These are phyloP conservation scores for Porcisia deanei DNA, from an alignment of 208 protist species.

Conservation along the genomic window DNA sequence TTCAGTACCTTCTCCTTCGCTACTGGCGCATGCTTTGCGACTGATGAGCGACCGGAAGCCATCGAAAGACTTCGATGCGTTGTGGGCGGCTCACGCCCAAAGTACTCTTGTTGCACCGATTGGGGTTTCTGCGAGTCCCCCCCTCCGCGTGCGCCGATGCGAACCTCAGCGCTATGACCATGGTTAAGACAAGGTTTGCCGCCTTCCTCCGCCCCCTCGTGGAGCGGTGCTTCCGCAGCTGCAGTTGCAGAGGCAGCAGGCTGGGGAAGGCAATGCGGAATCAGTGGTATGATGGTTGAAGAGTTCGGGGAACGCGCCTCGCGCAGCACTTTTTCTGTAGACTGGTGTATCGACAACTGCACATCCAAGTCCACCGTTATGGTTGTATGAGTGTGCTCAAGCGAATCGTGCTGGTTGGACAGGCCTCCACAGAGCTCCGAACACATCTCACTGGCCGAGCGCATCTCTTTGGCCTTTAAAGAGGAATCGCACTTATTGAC, in stretches of 20 bases:
- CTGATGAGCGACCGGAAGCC: not conserved
- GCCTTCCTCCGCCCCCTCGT: not conserved
- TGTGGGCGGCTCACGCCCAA: not conserved
- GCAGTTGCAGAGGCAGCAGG: not conserved
- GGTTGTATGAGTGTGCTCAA: conserved; percentile 21
- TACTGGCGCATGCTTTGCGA: not conserved
- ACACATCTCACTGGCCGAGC: conserved; percentile 8
- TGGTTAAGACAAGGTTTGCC: not conserved
- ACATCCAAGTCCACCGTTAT: conserved; percentile 26
- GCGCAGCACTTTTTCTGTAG: not conserved
- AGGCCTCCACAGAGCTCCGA: conserved; percentile 3
- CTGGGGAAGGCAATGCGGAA: not conserved
- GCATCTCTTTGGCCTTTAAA: conserved; percentile 12
- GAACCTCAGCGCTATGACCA: not conserved
- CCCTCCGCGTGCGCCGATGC: not conserved
- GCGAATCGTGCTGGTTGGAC: conserved; percentile 2
- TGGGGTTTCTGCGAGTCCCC: not conserved
- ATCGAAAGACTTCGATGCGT: not conserved
- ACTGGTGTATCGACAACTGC: conserved; percentile 2
- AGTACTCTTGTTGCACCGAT: not conserved
- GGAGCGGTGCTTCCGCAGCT: not conserved
- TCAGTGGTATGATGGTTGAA: not conserved
- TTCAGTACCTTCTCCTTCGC: conserved; percentile 5
- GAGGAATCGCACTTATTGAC: conserved; percentile 9
- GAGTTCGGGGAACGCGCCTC: not conserved